Evolutionary conservation across 345 rosid species (phyloP).

Genomic region (Clarkia xantiana): DNA sequence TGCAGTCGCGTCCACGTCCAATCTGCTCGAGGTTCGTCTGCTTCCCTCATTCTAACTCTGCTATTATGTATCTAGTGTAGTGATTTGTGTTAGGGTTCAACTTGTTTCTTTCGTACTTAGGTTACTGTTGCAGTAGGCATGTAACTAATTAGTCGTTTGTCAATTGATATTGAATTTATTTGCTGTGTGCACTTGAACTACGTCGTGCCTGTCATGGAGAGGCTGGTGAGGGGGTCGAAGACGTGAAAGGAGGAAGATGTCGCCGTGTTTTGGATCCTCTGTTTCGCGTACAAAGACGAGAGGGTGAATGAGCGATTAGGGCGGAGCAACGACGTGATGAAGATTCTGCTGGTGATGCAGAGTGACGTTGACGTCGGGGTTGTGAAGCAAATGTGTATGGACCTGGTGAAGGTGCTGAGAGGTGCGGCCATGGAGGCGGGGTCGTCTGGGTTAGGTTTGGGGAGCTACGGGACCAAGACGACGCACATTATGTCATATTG

Average conservation of each 20-base stretch:
- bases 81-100: no score
- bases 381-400: slow-evolving; percentile 29
- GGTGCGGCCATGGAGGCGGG: not conserved
- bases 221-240: slow-evolving; percentile 20
- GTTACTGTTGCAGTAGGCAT: no score
- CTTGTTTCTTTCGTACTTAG: no score
- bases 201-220: slow-evolving; percentile 24
- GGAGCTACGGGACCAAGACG: slow-evolving; percentile 24
- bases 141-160: no score
- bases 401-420: slow-evolving; percentile 32
- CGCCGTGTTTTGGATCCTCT: slow-evolving; percentile 32
- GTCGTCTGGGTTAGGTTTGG: slow-evolving; percentile 4
- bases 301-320: slow-evolving; percentile 22
- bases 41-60: no score
- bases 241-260: slow-evolving; percentile 31
- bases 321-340: slow-evolving; percentile 25
- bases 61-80: no score
- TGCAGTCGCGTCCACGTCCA: no score
- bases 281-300: slow-evolving; percentile 24
- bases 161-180: no score
- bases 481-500: slow-evolving; percentile 35
- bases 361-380: slow-evolving; percentile 18
- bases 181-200: slow-evolving; percentile 18
- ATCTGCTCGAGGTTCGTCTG: no score
- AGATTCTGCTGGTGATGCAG: slow-evolving; percentile 24